Evolutionary conservation across 2,329 filamentous ascomycete genomes (phyloP).

Genomic region (Macrophomina phaseolina): DNA sequence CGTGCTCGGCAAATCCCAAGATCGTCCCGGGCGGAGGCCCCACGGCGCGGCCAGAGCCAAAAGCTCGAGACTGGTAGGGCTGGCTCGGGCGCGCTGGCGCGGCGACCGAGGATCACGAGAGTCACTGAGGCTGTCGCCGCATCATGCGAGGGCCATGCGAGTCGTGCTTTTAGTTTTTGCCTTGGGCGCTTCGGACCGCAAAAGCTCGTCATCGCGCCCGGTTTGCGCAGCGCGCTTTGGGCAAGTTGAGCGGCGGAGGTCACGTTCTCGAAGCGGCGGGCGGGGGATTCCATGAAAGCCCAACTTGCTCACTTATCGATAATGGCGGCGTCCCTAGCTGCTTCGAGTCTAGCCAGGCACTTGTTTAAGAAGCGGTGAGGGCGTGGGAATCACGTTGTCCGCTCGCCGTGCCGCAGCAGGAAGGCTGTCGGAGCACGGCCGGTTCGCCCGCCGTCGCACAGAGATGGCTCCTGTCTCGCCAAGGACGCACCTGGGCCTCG

Average conservation of each 20-base stretch:
- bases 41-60: conserved; percentile 11
- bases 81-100: background rate
- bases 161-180: conserved; percentile 11
- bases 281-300: conserved; percentile 14
- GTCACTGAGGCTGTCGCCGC: conserved; percentile 12
- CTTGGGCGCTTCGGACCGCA: conserved; percentile 8
- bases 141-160: conserved; percentile 15
- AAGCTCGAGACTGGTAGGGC: conserved; percentile 22
- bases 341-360: conserved; percentile 26
- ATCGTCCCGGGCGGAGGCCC: conserved; percentile 20
- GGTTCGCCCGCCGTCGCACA: conserved; percentile 22
- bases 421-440: conserved; percentile 4
- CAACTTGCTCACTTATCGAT: conserved; percentile 20
- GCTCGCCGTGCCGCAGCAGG: conserved; percentile 16
- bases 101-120: conserved; percentile 8
- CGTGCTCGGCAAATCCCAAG: conserved; percentile 24
- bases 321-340: conserved; percentile 11
- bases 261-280: conserved; percentile 19
- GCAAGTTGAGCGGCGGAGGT: conserved; percentile 16
- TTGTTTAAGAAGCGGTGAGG: conserved; percentile 25
- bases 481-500: conserved; percentile 3
- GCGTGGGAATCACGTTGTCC: conserved; percentile 13
- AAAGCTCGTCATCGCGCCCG: background rate
- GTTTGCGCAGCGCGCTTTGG: background rate
- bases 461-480: conserved; percentile 19